These are phyloP conservation scores for Leccinum brunneo-olivaceum DNA, from an alignment of 1,284 basidiomycete genomes.

Conservation along the genomic window DNA sequence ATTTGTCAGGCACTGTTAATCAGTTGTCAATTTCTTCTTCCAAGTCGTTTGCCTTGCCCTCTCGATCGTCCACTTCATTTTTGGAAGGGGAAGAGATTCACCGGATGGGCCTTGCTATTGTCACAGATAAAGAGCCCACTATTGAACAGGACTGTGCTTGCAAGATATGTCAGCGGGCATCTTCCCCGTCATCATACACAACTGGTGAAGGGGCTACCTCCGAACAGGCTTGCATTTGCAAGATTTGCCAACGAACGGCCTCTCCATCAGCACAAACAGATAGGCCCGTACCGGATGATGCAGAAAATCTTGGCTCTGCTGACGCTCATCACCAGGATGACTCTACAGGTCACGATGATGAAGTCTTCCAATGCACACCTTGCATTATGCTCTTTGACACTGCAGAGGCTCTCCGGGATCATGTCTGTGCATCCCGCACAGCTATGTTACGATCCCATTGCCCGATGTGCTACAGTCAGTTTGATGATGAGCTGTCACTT, in stretches of 20 bases:
- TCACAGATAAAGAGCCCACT: no score
- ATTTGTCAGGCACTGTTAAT: no score
- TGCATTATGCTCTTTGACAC: slow-evolving; percentile 18
- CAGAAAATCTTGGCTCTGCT: not conserved
- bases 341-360: not conserved
- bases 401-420: slow-evolving; percentile 7
- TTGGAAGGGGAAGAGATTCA: slow-evolving; percentile 12
- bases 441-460: slow-evolving; percentile 17
- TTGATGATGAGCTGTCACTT: slow-evolving; percentile 17
- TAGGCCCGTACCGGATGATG: not conserved
- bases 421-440: slow-evolving; percentile 15
- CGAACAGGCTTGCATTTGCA: slow-evolving; percentile 3
- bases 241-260: slow-evolving; percentile 8
- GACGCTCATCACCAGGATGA: slow-evolving; percentile 1
- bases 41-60: not conserved
- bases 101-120: slow-evolving; percentile 3
- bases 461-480: slow-evolving; percentile 18
- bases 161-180: no score
- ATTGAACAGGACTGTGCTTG: no score
- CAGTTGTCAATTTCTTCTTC: no score
- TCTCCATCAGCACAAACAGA: not conserved
- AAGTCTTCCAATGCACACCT: slow-evolving; percentile 11
- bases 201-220: not conserved
- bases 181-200: not conserved
- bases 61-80: slow-evolving; percentile 5